phyloP scores from a whole-genome alignment of 768 basidiomycete species.

The Trichaptum fuscoviolaceum region DNA sequence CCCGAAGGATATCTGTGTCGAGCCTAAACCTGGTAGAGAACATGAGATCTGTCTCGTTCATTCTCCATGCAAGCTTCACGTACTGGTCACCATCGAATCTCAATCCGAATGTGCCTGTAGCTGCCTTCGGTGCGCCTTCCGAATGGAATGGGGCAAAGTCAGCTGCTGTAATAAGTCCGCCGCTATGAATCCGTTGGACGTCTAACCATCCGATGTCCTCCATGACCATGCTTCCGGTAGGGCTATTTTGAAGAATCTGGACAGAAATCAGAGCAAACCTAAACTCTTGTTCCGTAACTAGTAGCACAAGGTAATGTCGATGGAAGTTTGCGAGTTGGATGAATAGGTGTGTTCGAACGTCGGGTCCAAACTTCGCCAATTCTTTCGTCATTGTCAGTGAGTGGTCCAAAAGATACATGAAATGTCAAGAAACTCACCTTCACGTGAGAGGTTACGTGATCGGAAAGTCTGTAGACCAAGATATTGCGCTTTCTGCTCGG shows the following conservation, averaged over 20 bases:
- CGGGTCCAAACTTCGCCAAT: slow-evolving; percentile 60
- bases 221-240: slow-evolving; percentile 59
- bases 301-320: slow-evolving; percentile 78
- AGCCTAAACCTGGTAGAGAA: slow-evolving; percentile 47
- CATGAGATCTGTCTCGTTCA: slow-evolving; percentile 5
- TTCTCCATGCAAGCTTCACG: slow-evolving; percentile 14
- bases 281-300: slow-evolving; percentile 72
- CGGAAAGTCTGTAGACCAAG: slow-evolving; percentile 76
- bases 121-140: slow-evolving; percentile 3
- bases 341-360: slow-evolving; percentile 59
- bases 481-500: slow-evolving; percentile 82
- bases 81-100: slow-evolving; percentile 2
- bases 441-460: slow-evolving; percentile 56
- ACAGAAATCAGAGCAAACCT: slow-evolving; percentile 79
- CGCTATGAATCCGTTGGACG: slow-evolving; percentile 57
- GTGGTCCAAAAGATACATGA: background rate
- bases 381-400: slow-evolving; percentile 37
- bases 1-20: slow-evolving; percentile 65
- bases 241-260: slow-evolving; percentile 45
- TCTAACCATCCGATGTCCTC: slow-evolving; percentile 80
- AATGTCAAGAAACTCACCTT: slow-evolving; percentile 40
- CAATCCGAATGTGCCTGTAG: background rate
- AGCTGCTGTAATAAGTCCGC: slow-evolving; percentile 21
- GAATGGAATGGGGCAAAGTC: background rate
- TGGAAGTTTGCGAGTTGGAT: slow-evolving; percentile 76